Evolutionary conservation across 2,329 filamentous ascomycete species (phyloP).

Genomic region (Neonectria faginata): DNA sequence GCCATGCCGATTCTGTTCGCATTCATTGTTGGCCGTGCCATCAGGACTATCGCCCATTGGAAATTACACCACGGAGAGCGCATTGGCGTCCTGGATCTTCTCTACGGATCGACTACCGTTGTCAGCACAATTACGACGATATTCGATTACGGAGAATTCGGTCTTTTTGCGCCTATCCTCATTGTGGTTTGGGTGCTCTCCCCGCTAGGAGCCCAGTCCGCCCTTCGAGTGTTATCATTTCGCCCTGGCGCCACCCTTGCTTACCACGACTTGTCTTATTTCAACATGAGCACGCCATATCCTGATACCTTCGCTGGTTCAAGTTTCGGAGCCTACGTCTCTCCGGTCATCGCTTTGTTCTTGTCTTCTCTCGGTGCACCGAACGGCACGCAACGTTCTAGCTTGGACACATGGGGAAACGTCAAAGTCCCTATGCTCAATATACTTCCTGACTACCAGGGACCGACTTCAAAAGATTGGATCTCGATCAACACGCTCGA

Average conservation of each 20-base stretch:
- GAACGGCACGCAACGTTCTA: conserved; percentile 1
- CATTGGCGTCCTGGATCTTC: conserved; percentile 14
- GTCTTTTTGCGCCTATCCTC: not conserved
- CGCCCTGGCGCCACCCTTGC: not conserved
- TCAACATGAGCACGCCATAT: conserved; percentile 4
- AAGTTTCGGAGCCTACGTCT: not conserved
- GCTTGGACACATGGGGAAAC: conserved; percentile 25
- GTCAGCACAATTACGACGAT: conserved; percentile 19
- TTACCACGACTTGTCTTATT: conserved; percentile 4
- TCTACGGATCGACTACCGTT: conserved; percentile 24
- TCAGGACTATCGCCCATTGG: conserved; percentile 23
- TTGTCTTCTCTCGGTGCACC: conserved; percentile 10
- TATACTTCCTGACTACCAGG: conserved; percentile 16
- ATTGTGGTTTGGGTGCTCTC: conserved; percentile 14
- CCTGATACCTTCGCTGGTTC: not conserved
- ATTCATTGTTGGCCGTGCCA: conserved; percentile 20
- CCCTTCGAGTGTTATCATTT: conserved; percentile 20
- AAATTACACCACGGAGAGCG: conserved; percentile 27
- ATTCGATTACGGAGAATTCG: conserved; percentile 16
- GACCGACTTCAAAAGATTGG: conserved; percentile 13
- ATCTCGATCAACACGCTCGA: not conserved
- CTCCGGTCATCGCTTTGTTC: conserved; percentile 1
- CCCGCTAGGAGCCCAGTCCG: conserved; percentile 19
- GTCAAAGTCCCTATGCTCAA: conserved; percentile 16
- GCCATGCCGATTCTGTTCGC: conserved; percentile 25